Evolutionary conservation across 2,329 filamentous ascomycete species (phyloP), one percentile per base, ranked within the genome.

Genomic region (Pseudogymnoascus sp.): DNA sequence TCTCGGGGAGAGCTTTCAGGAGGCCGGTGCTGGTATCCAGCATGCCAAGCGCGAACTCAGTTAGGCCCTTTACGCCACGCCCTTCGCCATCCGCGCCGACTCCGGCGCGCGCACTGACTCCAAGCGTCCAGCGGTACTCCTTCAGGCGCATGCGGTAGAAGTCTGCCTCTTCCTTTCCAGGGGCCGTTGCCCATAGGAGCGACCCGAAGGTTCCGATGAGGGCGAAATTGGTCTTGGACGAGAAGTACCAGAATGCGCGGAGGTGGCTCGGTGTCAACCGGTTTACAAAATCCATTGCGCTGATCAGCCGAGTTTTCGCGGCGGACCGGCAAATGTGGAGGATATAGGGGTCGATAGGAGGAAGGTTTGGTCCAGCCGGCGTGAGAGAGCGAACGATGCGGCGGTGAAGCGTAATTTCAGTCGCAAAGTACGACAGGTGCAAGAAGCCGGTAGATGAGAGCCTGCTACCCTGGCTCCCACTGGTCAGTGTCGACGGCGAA

Each of bases 261-360:
- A 97, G 82, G 71, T 97, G 93, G 37, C 87, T 85, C 0, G 91
- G 91, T 51, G 89, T 91, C 34, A 97, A 83, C 0, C 93, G 88
- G 76, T 97, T 97, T 70, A 96, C 92, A 75, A 97, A 96, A 74
- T 97, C 93, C 90, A 97, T 96, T 67, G 93, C 92, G 21, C 90
- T 96, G 72, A 97, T 96, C 36, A 97, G 83, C 5, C 93, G 88
- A 0, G 93, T 96, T 75, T 97, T 97, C 62, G 93, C 93, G 3
- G 93, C 93, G 64, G 88, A 93, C 62, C 93, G 91, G 76, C 93
- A 96, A 69, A 97, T 96, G 75, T 96, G 91, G 63, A 92, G 84
- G 60, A 96, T 86, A 70, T 97, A 96, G 0, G 88, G 83, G 72
- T 96, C 91, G 40, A 87, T 80, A 3, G 79, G 75, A 63, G 73